Evolutionary conservation across 2,329 filamentous ascomycete species (phyloP).

Genomic region (Elsinoe ampelina): DNA sequence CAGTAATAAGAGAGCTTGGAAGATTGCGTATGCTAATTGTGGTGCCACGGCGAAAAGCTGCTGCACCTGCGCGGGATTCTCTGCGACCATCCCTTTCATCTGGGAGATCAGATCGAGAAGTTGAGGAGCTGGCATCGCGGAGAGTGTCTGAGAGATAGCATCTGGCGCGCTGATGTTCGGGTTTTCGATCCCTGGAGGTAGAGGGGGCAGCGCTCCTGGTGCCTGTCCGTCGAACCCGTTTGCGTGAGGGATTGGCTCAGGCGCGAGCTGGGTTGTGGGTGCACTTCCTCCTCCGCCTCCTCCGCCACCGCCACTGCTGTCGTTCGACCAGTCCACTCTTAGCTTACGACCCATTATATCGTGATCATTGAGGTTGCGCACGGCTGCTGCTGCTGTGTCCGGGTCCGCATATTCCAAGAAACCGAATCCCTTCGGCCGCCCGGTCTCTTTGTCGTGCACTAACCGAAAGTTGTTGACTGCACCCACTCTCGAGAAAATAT

Average conservation of each 20-base stretch:
- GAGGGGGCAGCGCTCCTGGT: slow-evolving; percentile 57
- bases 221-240: slow-evolving; percentile 37
- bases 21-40: slow-evolving; percentile 88
- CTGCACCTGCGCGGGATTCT: slow-evolving; percentile 72
- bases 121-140: slow-evolving; percentile 75
- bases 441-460: slow-evolving; percentile 92
- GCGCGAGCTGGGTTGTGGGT: slow-evolving; percentile 20
- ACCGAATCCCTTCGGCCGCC: slow-evolving; percentile 89
- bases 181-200: slow-evolving; percentile 77
- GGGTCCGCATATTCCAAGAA: slow-evolving; percentile 93
- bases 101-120: slow-evolving; percentile 88
- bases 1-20: slow-evolving; percentile 87
- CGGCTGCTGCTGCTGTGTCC: slow-evolving; percentile 84
- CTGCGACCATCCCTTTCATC: slow-evolving; percentile 82
- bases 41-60: slow-evolving; percentile 82
- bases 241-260: slow-evolving; percentile 17
- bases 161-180: slow-evolving; percentile 77
- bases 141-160: slow-evolving; percentile 83
- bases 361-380: slow-evolving; percentile 89
- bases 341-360: slow-evolving; percentile 93
- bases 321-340: slow-evolving; percentile 91
- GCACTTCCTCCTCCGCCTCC: slow-evolving; percentile 16
- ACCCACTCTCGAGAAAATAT: slow-evolving; percentile 84
- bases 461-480: slow-evolving; percentile 86
- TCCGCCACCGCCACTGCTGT: slow-evolving; percentile 58